Conservation (phyloP, 805 yeast genomes). For the Teunomyces kruisii region DNA sequence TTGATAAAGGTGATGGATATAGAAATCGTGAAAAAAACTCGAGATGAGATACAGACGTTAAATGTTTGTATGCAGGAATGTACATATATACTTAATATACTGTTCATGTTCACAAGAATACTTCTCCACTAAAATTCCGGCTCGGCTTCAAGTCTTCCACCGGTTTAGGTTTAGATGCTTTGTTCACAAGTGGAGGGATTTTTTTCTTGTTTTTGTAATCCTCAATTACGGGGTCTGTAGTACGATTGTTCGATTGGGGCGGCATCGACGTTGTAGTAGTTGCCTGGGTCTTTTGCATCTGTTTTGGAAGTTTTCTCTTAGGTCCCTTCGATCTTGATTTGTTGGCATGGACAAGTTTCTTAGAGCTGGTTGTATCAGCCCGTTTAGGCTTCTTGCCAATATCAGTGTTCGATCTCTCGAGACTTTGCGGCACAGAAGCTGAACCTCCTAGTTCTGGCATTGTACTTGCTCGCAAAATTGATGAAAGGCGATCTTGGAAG, state of each 20-base stretch:
- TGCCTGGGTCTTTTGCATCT: neutral
- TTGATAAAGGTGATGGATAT: neutral
- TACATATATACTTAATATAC: neutral
- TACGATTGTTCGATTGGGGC: neutral
- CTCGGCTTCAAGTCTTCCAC: constrained; percentile 23
- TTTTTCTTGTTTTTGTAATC: constrained; percentile 8
- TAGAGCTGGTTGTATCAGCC: constrained; percentile 9
- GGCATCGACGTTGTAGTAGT: neutral
- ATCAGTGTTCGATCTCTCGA: constrained; percentile 12
- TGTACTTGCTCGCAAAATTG: constrained; percentile 28
- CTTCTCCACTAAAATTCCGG: constrained; percentile 30
- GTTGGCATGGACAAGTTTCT: constrained; percentile 43
- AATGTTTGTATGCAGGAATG: neutral
- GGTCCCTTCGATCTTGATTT: constrained; percentile 54
- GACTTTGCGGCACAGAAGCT: neutral
- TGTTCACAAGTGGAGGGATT: constrained; percentile 23
- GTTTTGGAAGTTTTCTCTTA: constrained; percentile 46
- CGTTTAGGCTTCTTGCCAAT: constrained; percentile 15
- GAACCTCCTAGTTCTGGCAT: constrained; percentile 18
- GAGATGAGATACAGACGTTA: neutral
- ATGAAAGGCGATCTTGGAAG: constrained; percentile 25
- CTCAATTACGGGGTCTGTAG: constrained; percentile 1
- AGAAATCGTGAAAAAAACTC: neutral
- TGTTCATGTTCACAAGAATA: constrained; percentile 20
- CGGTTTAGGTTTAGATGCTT: constrained; percentile 20